These are phyloP conservation scores for Kwoniella sp. DNA, from an alignment of 768 basidiomycete genomes.

Conservation along the genomic window DNA sequence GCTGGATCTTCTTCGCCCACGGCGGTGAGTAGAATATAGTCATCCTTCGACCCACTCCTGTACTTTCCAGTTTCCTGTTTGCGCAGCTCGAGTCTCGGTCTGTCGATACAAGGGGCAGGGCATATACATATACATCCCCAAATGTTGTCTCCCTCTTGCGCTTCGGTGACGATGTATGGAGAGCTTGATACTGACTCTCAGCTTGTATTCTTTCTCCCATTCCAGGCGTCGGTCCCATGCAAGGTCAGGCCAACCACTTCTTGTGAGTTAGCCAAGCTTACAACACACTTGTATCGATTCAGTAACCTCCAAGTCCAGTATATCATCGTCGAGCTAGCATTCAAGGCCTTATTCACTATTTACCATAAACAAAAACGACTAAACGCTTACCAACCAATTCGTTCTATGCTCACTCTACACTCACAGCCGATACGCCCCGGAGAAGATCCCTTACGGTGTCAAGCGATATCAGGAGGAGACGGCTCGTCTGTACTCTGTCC, in stretches of 20 bases:
- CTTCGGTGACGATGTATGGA: no score
- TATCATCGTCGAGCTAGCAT: no score
- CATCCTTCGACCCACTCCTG: background rate
- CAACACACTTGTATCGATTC: background rate
- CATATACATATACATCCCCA: background rate
- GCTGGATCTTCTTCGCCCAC: slow-evolving; percentile 82
- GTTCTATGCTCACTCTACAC: background rate
- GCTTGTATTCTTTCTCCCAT: no score
- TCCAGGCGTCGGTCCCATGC: slow-evolving; percentile 70
- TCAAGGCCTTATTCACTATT: no score
- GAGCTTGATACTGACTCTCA: no score
- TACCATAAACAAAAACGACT: no score
- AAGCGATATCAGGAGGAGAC: slow-evolving; percentile 79
- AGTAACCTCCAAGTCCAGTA: no score
- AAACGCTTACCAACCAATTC: no score
- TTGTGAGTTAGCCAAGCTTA: slow-evolving; percentile 61
- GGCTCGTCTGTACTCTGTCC: slow-evolving; percentile 77
- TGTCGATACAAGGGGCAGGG: background rate
- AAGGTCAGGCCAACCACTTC: slow-evolving; percentile 77
- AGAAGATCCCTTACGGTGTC: slow-evolving; percentile 53
- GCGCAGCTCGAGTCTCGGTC: background rate
- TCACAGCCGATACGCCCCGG: slow-evolving; percentile 52
- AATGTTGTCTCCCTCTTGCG: no score
- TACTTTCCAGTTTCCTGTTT: background rate
- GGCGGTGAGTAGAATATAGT: slow-evolving; percentile 36